phyloP scores from a whole-genome alignment of 1,284 basidiomycete species.

The Salmacisia buchloeana region DNA sequence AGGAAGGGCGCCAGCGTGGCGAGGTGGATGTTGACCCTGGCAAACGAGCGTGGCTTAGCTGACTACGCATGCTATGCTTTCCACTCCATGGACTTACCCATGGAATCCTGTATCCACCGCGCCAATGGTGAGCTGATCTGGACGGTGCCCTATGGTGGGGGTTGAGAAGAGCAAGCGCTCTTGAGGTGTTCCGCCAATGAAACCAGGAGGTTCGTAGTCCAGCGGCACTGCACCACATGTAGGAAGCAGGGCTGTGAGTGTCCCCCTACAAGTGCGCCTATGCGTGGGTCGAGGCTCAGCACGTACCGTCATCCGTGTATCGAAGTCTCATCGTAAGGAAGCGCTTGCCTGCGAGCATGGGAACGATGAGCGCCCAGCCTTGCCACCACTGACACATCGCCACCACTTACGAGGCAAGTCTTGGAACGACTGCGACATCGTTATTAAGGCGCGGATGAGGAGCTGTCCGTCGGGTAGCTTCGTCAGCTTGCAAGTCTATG shows the following conservation, averaged over 20 bases:
- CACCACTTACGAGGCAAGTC: conserved; percentile 9
- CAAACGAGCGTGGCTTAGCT: not conserved
- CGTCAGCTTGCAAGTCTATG: not conserved
- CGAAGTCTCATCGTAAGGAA: conserved; percentile 11
- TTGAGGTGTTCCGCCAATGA: not conserved
- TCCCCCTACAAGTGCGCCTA: no score
- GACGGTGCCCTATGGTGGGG: not conserved
- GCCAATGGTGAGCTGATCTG: conserved; percentile 10
- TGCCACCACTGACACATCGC: not conserved
- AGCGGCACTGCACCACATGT: not conserved
- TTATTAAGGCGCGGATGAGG: conserved; percentile 10
- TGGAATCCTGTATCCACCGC: conserved; percentile 8
- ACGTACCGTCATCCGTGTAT: conserved; percentile 10
- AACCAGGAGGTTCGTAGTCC: conserved; percentile 10
- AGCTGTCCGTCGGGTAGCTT: not conserved
- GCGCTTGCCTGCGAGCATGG: not conserved
- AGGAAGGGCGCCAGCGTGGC: not conserved
- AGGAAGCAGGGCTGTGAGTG: no score
- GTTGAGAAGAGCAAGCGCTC: conserved; percentile 7
- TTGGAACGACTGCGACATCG: conserved; percentile 11
- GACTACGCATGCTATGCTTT: not conserved
- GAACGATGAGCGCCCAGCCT: not conserved
- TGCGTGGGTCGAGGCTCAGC: not conserved
- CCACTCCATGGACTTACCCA: not conserved
- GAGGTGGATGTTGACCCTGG: not conserved